Base-by-base conservation (phyloP, 129 eudicot genomes). In the Oenanthe sinensis region DNA sequence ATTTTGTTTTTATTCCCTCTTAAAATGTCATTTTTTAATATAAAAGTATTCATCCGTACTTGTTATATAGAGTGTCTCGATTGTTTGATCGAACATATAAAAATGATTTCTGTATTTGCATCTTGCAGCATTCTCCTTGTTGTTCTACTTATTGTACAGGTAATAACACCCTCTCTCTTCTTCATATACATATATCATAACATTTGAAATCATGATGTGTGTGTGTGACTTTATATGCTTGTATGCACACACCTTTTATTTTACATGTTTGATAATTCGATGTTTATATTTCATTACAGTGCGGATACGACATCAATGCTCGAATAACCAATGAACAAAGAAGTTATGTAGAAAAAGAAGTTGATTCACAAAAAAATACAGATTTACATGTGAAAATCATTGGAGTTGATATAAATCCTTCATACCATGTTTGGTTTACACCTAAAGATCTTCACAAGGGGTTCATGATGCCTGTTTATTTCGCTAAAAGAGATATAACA, bases 381-480 rank as follows among this genome's bases (percentile, higher is more conserved):
- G 19, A 48, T 14, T 3, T 39, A 46, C 49, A 11, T 12, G 1
- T 6, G 6, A 16, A 15, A 49, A 49, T 49, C 6, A 49, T 4
- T 6, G 14, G 14, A 49, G 0, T 0, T 49, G 7, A 15, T 19
- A 22, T n/a, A 4, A n/a, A 58, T 2, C 30, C 30, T 8, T 58
- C 1, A 4, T 58, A n/a, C 0, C 8, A 58, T n/a, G 12, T 58
- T 8, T 58, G 67, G 67, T 58, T 58, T 58, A 58, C 30, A 8
- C 67, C 67, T 22, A 58, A 58, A 58, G 67, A 58, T 58, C 67
- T 58, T n/a, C 9, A 58, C 67, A 58, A 58, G 28, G 67, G 67
- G 5, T 58, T 58, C 14, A 58, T 13, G 6, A 58, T 22, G 67
- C 67, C 67, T 58, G 11, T 58, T 8, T 58, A 22, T 58, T 58